Conservation (phyloP, 495 filamentous ascomycete species). For the Aspergillus heteromorphus region DNA sequence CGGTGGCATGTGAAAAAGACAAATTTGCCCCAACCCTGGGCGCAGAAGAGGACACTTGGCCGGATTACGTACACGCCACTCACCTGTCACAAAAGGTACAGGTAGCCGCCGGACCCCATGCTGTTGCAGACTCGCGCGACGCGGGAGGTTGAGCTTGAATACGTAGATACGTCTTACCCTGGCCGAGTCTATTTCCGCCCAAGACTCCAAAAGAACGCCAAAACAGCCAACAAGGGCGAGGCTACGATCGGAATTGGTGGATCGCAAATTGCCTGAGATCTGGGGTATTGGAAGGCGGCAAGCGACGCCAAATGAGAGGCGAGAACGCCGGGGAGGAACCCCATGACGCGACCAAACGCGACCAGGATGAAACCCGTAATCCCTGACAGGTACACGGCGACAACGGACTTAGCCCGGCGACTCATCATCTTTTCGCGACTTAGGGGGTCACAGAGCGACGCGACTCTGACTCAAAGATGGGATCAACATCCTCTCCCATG, state of each 20-base stretch:
- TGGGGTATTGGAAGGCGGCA: constrained; percentile 12
- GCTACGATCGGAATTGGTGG: constrained; percentile 11
- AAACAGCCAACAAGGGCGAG: background rate
- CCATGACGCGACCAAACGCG: constrained; percentile 1
- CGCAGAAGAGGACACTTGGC: constrained; percentile 1
- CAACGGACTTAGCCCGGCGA: background rate
- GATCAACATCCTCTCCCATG: background rate
- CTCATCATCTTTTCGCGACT: constrained; percentile 2
- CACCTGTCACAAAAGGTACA: background rate
- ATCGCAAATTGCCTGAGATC: constrained; percentile 19
- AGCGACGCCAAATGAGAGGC: constrained; percentile 4
- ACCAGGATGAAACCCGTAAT: background rate
- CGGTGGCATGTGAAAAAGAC: constrained; percentile 7
- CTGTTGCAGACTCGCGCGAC: background rate
- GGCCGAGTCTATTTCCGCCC: background rate
- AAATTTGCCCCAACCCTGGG: no score
- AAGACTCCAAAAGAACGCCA: background rate
- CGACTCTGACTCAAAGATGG: background rate
- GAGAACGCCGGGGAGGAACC: background rate
- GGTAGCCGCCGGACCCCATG: background rate
- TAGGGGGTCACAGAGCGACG: background rate
- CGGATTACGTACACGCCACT: constrained; percentile 1
- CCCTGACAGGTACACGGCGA: background rate
- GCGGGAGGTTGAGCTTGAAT: background rate
- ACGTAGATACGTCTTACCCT: background rate